These are phyloP conservation scores for Torrubiellomyces zombiae DNA, from an alignment of 2,329 filamentous ascomycete genomes.

Conservation along the genomic window DNA sequence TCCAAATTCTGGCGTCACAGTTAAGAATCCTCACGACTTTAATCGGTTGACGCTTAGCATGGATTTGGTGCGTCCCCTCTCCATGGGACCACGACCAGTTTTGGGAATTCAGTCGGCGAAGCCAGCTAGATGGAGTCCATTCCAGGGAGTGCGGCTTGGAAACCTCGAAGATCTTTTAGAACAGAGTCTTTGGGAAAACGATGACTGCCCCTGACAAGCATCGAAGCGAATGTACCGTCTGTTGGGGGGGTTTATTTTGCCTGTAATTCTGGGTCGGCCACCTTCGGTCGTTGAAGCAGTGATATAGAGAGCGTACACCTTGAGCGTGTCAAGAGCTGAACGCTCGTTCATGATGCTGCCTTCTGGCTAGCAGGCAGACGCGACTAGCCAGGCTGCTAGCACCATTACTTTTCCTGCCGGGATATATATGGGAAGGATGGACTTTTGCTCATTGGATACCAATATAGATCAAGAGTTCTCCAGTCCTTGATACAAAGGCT, in stretches of 20 bases:
- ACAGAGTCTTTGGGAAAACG: slow-evolving; percentile 4
- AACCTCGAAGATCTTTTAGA: slow-evolving; percentile 5
- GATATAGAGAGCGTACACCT: slow-evolving; percentile 1
- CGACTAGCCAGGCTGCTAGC: no score
- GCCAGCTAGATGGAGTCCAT: slow-evolving; percentile 3
- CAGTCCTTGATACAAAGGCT: no score
- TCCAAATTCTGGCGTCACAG: slow-evolving; percentile 2
- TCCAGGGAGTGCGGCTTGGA: slow-evolving; percentile 4
- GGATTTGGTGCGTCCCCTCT: slow-evolving; percentile 4
- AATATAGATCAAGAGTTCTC: no score
- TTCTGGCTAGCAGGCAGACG: no score
- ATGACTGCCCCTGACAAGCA: slow-evolving; percentile 2
- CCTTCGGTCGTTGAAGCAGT: slow-evolving; percentile 1
- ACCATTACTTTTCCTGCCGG: no score
- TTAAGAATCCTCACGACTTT: slow-evolving; percentile 4
- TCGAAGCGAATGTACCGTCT: background rate
- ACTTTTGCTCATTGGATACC: no score
- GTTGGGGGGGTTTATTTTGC: slow-evolving; percentile 1
- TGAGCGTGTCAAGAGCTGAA: slow-evolving; percentile 1
- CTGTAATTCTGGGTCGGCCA: slow-evolving; percentile 1
- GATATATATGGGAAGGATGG: no score
- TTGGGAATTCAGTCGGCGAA: slow-evolving; percentile 4
- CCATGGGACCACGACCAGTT: slow-evolving; percentile 3
- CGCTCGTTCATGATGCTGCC: no score
- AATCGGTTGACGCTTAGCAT: slow-evolving; percentile 3